These are phyloP conservation scores for Aureobasidium mangrovei DNA, from an alignment of 2,329 filamentous ascomycete genomes.

Conservation along the genomic window DNA sequence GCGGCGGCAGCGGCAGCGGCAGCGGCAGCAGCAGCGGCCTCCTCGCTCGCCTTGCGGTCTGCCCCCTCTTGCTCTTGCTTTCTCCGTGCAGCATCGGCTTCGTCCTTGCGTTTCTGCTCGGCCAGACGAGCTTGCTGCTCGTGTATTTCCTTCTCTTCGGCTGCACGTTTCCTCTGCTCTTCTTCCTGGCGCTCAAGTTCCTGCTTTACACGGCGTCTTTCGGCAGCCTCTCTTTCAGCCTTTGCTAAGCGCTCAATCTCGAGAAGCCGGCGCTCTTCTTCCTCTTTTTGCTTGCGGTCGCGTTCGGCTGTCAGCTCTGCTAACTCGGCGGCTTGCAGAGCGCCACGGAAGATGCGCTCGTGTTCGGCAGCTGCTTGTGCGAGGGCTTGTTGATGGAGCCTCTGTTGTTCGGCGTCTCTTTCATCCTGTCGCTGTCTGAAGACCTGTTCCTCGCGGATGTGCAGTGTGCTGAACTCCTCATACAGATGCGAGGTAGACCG, in stretches of 20 bases:
- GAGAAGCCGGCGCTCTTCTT: slow-evolving; percentile 29
- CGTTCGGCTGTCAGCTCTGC: slow-evolving; percentile 36
- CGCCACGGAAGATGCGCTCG: slow-evolving; percentile 51
- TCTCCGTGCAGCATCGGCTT: slow-evolving; percentile 14
- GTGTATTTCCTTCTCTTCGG: slow-evolving; percentile 15
- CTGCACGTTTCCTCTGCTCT: slow-evolving; percentile 21
- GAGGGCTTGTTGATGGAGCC: slow-evolving; percentile 56
- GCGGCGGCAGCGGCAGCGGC: slow-evolving; percentile 24
- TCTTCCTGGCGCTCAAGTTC: slow-evolving; percentile 21
- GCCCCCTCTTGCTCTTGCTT: slow-evolving; percentile 22
- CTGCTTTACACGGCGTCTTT: slow-evolving; percentile 28
- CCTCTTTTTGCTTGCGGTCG: slow-evolving; percentile 26
- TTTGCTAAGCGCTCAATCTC: slow-evolving; percentile 36
- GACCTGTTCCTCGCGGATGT: slow-evolving; percentile 33
- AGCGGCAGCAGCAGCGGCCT: slow-evolving; percentile 19
- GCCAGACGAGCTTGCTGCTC: slow-evolving; percentile 2
- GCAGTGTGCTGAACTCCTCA: slow-evolving; percentile 35
- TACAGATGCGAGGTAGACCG: slow-evolving; percentile 16
- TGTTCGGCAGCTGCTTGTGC: slow-evolving; percentile 58
- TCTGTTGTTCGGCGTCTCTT: slow-evolving; percentile 53
- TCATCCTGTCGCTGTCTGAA: slow-evolving; percentile 54
- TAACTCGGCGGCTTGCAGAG: slow-evolving; percentile 45
- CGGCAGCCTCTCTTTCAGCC: slow-evolving; percentile 33
- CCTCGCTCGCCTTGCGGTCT: slow-evolving; percentile 21
- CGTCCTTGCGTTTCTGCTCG: slow-evolving; percentile 13